Conservation (phyloP, 208 protist genomes). For the Novymonas esmeraldas region DNA sequence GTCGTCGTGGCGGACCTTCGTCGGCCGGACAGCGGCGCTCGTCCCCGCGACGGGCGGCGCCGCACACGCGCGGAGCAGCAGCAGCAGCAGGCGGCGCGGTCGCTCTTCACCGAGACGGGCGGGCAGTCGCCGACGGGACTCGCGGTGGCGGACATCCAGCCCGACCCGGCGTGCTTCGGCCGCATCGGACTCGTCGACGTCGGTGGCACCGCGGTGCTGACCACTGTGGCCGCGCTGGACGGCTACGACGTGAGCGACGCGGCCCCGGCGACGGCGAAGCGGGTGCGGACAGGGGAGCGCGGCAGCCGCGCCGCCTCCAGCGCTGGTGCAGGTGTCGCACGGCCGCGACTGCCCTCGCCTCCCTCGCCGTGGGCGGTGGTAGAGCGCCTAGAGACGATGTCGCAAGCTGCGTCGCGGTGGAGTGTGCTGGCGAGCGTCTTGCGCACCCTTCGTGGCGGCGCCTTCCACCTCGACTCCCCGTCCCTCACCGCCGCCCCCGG, state of each 20-base stretch:
- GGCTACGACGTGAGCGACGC: background rate
- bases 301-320: background rate
- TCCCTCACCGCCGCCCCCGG: background rate
- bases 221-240: conserved; percentile 43
- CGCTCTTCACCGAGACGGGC: conserved; percentile 10
- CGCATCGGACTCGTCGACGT: conserved; percentile 63
- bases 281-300: background rate
- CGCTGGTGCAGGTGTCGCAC: background rate
- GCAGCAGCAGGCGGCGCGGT: conserved; percentile 1
- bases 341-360: conserved; percentile 11
- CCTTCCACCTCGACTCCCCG: background rate
- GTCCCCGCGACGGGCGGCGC: background rate
- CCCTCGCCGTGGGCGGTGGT: conserved; percentile 7
- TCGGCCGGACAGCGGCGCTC: conserved; percentile 15
- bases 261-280: background rate
- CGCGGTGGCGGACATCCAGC: conserved; percentile 49
- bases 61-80: conserved; percentile 7
- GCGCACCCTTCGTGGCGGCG: background rate
- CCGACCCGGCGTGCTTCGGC: conserved; percentile 28
- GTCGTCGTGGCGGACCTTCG: conserved; percentile 72
- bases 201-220: conserved; percentile 32
- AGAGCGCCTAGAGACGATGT: conserved; percentile 5
- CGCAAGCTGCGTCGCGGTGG: conserved; percentile 1
- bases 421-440: background rate
- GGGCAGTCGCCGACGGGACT: conserved; percentile 37